phyloP scores from a whole-genome alignment of 192 early-diverging fungal genomes.

The Linnemannia exigua region DNA sequence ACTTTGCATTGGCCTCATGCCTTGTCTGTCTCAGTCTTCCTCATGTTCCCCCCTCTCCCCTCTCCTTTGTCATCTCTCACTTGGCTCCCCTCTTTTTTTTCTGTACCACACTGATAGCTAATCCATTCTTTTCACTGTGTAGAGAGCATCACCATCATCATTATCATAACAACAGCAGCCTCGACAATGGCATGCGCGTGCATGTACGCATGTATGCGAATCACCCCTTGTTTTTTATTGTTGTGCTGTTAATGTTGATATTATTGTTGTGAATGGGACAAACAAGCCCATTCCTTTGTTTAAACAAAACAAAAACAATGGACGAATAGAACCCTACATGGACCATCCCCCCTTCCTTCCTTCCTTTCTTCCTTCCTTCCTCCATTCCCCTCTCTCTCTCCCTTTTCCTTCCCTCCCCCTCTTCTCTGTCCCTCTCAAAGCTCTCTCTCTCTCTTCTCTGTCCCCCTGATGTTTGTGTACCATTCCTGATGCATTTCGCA shows the following conservation, averaged over 20 bases:
- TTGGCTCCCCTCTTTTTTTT: neutral
- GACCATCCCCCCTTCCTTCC: neutral
- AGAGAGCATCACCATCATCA: too few species aligned
- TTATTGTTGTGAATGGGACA: neutral
- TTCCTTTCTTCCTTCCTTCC: neutral
- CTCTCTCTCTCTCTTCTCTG: neutral
- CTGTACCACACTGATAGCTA: neutral
- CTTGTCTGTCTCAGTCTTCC: neutral
- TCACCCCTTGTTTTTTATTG: neutral
- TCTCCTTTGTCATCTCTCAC: neutral
- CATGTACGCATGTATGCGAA: neutral
- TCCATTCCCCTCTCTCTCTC: neutral
- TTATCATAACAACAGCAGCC: neutral
- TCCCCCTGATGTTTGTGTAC: constrained; percentile 38
- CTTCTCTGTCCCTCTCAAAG: neutral
- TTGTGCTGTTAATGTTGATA: neutral
- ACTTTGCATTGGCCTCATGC: neutral
- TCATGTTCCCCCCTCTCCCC: neutral
- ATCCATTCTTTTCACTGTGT: neutral
- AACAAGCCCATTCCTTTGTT: constrained; percentile 5
- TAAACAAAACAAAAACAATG: neutral
- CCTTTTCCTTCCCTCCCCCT: neutral
- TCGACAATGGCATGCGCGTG: neutral
- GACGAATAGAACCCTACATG: constrained; percentile 11
- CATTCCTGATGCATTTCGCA: constrained; percentile 48